Evolutionary conservation across 768 basidiomycete genomes (phyloP).

Genomic region (Mycena belliarum): DNA sequence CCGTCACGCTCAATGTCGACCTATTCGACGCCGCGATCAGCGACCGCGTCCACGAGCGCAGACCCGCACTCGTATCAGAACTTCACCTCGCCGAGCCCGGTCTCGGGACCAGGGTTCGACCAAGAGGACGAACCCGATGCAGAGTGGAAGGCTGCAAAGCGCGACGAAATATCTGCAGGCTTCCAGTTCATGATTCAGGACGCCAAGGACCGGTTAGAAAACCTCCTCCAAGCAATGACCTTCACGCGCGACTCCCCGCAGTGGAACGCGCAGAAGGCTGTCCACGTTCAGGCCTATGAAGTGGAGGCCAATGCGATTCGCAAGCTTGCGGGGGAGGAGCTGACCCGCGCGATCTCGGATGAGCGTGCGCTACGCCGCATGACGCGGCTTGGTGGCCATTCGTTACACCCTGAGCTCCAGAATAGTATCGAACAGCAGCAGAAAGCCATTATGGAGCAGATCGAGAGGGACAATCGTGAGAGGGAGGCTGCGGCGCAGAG

Average conservation of each 20-base stretch:
- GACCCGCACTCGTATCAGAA: no score
- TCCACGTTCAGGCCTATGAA: not conserved
- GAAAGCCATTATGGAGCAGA: slow-evolving; percentile 9
- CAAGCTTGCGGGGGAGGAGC: slow-evolving; percentile 1
- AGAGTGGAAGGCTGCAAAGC: slow-evolving; percentile 46
- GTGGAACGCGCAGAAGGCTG: not conserved
- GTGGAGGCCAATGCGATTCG: not conserved
- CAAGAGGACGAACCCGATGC: slow-evolving; percentile 51
- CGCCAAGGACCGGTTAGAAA: slow-evolving; percentile 58
- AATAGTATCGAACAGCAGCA: slow-evolving; percentile 6
- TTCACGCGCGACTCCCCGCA: not conserved
- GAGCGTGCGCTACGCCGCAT: slow-evolving; percentile 3
- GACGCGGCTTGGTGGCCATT: not conserved
- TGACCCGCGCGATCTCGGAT: not conserved
- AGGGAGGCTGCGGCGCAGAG: no score
- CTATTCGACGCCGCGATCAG: slow-evolving; percentile 13
- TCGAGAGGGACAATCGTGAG: slow-evolving; percentile 4
- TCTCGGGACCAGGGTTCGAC: slow-evolving; percentile 10
- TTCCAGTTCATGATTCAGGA: slow-evolving; percentile 52
- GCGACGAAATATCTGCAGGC: slow-evolving; percentile 50
- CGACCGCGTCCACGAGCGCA: slow-evolving; percentile 13
- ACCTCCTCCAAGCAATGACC: slow-evolving; percentile 27
- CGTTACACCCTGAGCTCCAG: not conserved
- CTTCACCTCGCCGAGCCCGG: not conserved
- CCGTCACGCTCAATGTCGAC: slow-evolving; percentile 5